Evolutionary conservation across 768 basidiomycete species (phyloP).

Genomic region (Boletus pseudo-olivaceus): DNA sequence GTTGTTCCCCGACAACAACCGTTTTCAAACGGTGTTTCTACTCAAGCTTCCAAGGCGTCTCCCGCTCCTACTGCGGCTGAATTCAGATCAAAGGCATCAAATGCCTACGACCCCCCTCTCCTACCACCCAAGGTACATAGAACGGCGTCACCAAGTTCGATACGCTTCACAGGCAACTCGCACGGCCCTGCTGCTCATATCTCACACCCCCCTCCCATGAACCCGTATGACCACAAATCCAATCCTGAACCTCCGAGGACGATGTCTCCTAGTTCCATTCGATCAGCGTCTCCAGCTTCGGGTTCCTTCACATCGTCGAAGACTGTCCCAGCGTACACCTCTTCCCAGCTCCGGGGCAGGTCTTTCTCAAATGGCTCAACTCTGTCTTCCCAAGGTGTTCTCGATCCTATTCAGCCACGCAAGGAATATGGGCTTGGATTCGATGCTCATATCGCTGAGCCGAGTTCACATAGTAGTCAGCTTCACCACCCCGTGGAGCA

Average conservation of each 20-base stretch:
- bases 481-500: constrained; percentile 21
- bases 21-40: constrained; percentile 20
- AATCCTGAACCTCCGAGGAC: constrained; percentile 27
- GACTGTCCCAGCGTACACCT: constrained; percentile 11
- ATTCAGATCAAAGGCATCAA: constrained; percentile 61
- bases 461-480: constrained; percentile 14
- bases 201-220: constrained; percentile 9
- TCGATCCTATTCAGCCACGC: constrained; percentile 19
- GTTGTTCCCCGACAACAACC: constrained; percentile 12
- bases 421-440: constrained; percentile 28
- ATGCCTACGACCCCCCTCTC: constrained; percentile 78
- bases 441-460: constrained; percentile 16
- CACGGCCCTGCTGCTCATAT: constrained; percentile 12
- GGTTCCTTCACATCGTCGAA: constrained; percentile 39
- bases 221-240: constrained; percentile 19
- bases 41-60: constrained; percentile 30
- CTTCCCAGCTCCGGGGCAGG: constrained; percentile 32
- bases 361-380: constrained; percentile 46
- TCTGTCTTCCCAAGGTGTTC: constrained; percentile 30
- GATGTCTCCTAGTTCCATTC: constrained; percentile 27
- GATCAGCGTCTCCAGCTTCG: constrained; percentile 21
- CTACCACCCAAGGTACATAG: constrained; percentile 42
- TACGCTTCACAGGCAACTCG: constrained; percentile 20
- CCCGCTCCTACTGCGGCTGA: constrained; percentile 41
- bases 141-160: constrained; percentile 22